Evolutionary conservation across 2,329 filamentous ascomycete genomes (phyloP).

Genomic region (Venturiaceae sp.): DNA sequence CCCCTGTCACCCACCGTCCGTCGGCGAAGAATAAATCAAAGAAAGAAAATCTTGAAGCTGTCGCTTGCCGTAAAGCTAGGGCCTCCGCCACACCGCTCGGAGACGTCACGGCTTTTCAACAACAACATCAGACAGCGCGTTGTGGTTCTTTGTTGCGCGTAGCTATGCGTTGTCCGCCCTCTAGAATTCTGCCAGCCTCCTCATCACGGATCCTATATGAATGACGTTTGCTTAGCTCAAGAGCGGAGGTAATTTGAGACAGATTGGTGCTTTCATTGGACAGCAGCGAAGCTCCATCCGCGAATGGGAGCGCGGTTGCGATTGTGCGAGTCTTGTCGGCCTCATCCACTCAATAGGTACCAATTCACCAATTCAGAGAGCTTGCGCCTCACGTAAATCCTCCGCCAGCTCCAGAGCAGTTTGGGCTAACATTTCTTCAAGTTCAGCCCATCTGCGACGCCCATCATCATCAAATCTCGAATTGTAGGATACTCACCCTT

Average conservation of each 20-base stretch:
- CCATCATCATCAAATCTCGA: not conserved
- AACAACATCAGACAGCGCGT: not conserved
- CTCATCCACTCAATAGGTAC: slow-evolving; percentile 5
- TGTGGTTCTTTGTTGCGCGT: not conserved
- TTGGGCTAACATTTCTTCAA: not conserved
- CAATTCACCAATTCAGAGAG: not conserved
- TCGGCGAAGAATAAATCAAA: not conserved
- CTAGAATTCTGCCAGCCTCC: not conserved
- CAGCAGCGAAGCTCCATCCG: not conserved
- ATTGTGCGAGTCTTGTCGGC: not conserved
- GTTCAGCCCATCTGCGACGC: not conserved
- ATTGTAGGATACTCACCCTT: not conserved
- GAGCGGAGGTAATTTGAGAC: slow-evolving; percentile 3
- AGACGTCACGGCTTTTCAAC: slow-evolving; percentile 1
- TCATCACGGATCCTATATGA: not conserved
- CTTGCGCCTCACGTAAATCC: not conserved
- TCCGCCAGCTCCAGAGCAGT: not conserved
- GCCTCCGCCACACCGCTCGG: slow-evolving; percentile 1
- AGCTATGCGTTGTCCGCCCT: slow-evolving; percentile 7
- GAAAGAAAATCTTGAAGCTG: not conserved
- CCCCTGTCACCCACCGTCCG: not conserved
- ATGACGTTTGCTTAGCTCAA: slow-evolving; percentile 1
- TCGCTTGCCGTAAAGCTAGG: not conserved
- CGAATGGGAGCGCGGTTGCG: slow-evolving; percentile 5
- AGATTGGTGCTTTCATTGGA: slow-evolving; percentile 2